Conservation (phyloP, 345 rosid genomes). For the Eucalyptus pauciflora region DNA sequence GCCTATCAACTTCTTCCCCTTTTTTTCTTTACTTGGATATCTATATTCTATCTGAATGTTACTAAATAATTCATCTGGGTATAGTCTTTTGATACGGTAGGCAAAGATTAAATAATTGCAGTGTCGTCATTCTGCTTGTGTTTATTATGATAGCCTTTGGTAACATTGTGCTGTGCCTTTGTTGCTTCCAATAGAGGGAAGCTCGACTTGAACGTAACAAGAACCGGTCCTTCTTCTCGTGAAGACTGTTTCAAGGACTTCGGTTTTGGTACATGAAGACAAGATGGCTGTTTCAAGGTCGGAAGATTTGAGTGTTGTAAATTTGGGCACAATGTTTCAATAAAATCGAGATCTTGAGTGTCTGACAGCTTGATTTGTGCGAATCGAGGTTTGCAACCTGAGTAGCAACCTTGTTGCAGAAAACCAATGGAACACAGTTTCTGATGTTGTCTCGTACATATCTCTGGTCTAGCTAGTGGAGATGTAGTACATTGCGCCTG, state of each 20-base stretch:
- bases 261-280: neutral
- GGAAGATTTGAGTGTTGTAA: neutral
- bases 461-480: neutral
- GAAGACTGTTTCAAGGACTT: constrained; percentile 9
- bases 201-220: constrained; percentile 87
- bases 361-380: neutral
- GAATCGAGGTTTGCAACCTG: neutral
- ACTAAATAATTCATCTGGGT: neutral
- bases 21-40: neutral
- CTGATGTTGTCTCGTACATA: neutral
- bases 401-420: neutral
- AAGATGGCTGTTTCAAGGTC: neutral
- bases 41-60: too few species aligned
- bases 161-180: neutral
- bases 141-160: neutral
- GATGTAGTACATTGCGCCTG: neutral
- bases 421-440: neutral
- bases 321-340: neutral
- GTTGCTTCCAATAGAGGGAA: constrained; percentile 52
- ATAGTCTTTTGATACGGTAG: neutral
- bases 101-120: neutral
- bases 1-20: neutral
- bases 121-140: neutral
- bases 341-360: neutral
- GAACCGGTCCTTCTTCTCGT: constrained; percentile 68